Evolutionary conservation across 176 grass and related monocot genomes (phyloP).

Genomic region (Chloris gayana): DNA sequence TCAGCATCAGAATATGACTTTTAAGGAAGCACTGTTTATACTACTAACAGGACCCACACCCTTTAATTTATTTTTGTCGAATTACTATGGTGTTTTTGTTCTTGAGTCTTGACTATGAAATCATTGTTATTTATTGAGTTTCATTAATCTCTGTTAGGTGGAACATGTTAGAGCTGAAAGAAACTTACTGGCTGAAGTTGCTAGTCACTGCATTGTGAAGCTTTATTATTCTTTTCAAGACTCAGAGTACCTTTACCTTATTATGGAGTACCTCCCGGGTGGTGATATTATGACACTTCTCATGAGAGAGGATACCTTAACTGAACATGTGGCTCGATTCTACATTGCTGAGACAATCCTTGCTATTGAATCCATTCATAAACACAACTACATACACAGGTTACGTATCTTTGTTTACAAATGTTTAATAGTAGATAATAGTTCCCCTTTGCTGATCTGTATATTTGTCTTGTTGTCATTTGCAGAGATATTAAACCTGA

Average conservation of each 20-base stretch:
- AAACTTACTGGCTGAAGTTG: constrained; percentile 96
- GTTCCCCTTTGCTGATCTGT: constrained; percentile 36
- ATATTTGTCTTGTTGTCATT: constrained; percentile 41
- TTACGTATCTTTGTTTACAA: constrained; percentile 46
- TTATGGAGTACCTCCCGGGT: constrained; percentile 97
- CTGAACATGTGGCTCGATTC: constrained; percentile 85
- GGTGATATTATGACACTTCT: constrained; percentile 99
- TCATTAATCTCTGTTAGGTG: constrained; percentile 59
- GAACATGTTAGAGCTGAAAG: constrained; percentile 99
- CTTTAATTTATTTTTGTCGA: constrained; percentile 5
- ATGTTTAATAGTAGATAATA: background rate
- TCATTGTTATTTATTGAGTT: constrained; percentile 11
- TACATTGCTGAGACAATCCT: constrained; percentile 96
- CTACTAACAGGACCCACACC: background rate
- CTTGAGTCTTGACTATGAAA: background rate
- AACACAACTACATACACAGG: constrained; percentile 99
- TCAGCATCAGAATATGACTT: background rate
- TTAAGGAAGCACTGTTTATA: background rate
- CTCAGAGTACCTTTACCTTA: constrained; percentile 83
- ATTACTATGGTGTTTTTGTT: background rate
- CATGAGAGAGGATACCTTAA: constrained; percentile 95
- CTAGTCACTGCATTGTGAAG: constrained; percentile 94
- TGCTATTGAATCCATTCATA: constrained; percentile 97
- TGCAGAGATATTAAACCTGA: constrained; percentile 99
- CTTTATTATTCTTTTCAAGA: constrained; percentile 99